A percentile compares a stretch with the other conserved stretches of the same genome.
Evolutionary conservation across 768 basidiomycete genomes (phyloP).

Genomic region (Hygrophoropsis aurantiaca): DNA sequence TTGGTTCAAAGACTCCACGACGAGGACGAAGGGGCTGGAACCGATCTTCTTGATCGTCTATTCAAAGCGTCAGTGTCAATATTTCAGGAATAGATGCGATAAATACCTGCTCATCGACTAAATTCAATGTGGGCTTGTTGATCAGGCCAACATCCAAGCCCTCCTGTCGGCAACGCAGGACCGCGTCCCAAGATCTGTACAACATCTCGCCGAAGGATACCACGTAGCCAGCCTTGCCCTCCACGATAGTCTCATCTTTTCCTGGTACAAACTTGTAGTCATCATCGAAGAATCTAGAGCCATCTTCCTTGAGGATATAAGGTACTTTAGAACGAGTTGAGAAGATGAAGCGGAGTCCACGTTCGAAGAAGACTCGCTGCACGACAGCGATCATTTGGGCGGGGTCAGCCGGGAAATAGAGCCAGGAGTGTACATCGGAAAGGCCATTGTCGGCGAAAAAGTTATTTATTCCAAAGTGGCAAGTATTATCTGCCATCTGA

Average conservation of each 20-base stretch:
- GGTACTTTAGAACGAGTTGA: conserved; percentile 90
- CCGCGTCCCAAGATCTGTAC: conserved; percentile 82
- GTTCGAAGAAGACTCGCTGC: conserved; percentile 77
- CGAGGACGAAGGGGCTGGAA: conserved; percentile 71
- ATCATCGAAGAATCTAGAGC: conserved; percentile 63
- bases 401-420: conserved; percentile 89
- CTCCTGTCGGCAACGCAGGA: conserved; percentile 65
- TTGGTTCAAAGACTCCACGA: conserved; percentile 85
- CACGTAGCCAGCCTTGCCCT: conserved; percentile 80
- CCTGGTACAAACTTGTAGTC: conserved; percentile 81
- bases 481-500: conserved; percentile 58
- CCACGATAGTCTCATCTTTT: conserved; percentile 78
- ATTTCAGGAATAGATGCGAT: conserved; percentile 5
- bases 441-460: conserved; percentile 90
- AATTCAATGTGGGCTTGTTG: conserved; percentile 82
- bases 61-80: not conserved
- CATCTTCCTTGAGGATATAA: conserved; percentile 78
- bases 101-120: conserved; percentile 76
- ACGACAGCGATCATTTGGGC: conserved; percentile 79
- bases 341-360: conserved; percentile 82
- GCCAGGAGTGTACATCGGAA: conserved; percentile 70
- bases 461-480: conserved; percentile 77
- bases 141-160: conserved; percentile 82
- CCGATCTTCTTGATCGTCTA: conserved; percentile 72
- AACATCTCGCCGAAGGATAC: conserved; percentile 88